Base-by-base conservation (phyloP, 345 rosid species). In the Triadica sebifera region DNA sequence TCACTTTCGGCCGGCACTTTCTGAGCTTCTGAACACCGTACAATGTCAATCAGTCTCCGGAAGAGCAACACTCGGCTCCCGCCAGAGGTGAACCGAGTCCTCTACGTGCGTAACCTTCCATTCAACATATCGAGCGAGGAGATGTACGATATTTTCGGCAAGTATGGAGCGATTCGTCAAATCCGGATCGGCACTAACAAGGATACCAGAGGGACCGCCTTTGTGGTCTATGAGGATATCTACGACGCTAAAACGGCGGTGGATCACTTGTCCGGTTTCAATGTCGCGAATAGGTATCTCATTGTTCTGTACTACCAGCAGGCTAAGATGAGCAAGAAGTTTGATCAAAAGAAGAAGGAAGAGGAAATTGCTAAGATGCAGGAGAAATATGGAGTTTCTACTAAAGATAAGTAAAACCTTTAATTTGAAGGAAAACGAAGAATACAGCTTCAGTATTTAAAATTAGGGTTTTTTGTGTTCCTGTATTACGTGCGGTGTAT, bases 91-190 rank as follows among this genome's bases (percentile, higher is more conserved):
- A 93, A 95, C 70, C 86, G 99, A 8, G 96, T 90, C 39, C 92
- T 95, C 16, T 95, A 95, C 86, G 98, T 93, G 12, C 89, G 99
- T 3, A 95, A 95, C 84, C 92, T 95, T n/a, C 99, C 99, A 0
- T 95, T 95, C 85, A 95, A 95, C 87, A 95, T 91, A 68, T 88
- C 99, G 61, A 90, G 97, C 86, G 97, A 95, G 85, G 99, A 95
- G 96, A 95, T 93, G 96, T 95, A 95, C 88, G 99, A 95, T 71
- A 95, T 95, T 65, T 95, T 95, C 85, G 97, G 98, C 43, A 95
- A 95, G 77, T 95, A 91, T 84, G 99, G 98, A 0, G 96, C 94
- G 62, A 95, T 95, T 38, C 96, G 97, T 24, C 99, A 95, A 90
- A 93, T 95, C 71, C 94, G 99, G 5, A 85, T 93, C 74, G 99